Conservation (phyloP, 78 protist genomes). For the Diacronema lutheri region DNA sequence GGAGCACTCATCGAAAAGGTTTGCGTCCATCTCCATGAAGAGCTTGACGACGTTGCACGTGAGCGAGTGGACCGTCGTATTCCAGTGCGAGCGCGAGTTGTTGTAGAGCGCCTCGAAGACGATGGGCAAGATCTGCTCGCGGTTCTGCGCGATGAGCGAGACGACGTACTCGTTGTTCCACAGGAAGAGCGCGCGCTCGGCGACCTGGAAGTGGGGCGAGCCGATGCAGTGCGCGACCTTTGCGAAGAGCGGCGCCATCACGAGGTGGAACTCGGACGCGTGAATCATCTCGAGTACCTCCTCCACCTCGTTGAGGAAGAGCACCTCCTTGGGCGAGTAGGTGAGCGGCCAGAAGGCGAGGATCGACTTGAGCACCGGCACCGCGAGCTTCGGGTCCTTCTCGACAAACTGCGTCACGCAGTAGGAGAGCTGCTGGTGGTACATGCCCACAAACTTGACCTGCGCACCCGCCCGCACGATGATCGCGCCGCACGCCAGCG, state of each 20-base stretch:
- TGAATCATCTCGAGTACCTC: constrained; percentile 72
- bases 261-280: constrained; percentile 37
- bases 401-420: constrained; percentile 85
- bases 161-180: constrained; percentile 77
- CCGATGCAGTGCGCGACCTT: constrained; percentile 57
- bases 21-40: constrained; percentile 62
- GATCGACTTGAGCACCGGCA: constrained; percentile 47
- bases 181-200: constrained; percentile 72
- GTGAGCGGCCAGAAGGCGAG: constrained; percentile 67
- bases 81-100: constrained; percentile 62
- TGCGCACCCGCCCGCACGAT: constrained; percentile 32
- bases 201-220: constrained; percentile 73
- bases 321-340: constrained; percentile 67
- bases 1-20: constrained; percentile 56
- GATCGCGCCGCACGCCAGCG: too few relatives aligned
- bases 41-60: constrained; percentile 64
- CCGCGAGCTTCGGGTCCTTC: constrained; percentile 66
- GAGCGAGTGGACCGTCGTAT: constrained; percentile 47
- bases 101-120: constrained; percentile 51
- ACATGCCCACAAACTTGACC: constrained; percentile 33
- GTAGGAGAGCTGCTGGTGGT: constrained; percentile 78
- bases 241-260: constrained; percentile 52
- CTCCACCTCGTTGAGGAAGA: constrained; percentile 76
- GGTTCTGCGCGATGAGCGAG: constrained; percentile 42
- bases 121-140: constrained; percentile 58